Base-by-base conservation (phyloP, 2,329 filamentous ascomycete species). In the Volutella citrinella region DNA sequence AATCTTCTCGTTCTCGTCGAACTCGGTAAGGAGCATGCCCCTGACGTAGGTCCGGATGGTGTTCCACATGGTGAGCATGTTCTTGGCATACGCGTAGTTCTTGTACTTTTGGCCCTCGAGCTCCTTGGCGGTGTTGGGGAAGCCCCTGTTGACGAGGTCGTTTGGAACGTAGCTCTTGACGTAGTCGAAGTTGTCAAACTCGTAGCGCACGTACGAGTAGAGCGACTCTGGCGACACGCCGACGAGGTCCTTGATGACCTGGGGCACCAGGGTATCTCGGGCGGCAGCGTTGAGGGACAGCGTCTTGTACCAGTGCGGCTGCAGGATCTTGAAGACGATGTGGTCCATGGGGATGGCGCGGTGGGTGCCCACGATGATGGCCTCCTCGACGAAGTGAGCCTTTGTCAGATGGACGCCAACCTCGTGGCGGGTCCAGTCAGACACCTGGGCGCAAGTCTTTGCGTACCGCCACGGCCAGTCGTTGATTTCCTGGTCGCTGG, bases 381-480 rank as follows among this genome's bases (percentile, higher is more conserved):
- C 59, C 49, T 73, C 69, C 50, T 74, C 70, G 19, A 74, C 53
- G 8, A 72, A 49, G 45, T 73, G 69, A 0, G 65, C 61, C 10
- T 67, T 50, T 5, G 58, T 62, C 6, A 74, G 59, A 38, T 75
- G 71, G 4, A 71, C 60, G 5, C 54, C 54, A 12, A 72, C 40
- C 46, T 74, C 69, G 38, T 75, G 70, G 5, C 64, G 58, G 32
- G 62, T 50, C 70, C 69, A 75, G 49, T 74, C 70, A 2, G 65
- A 59, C 3, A 62, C 57, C 37, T 72, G 69, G 3, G 62, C 63
- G 28, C 66, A 72, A 1, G 63, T 70, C 51, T 74, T 75, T 14
- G 71, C 70, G 45, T 72, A 74, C 27, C 71, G 55, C 70, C 71
- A 74, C 0, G 69, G 59, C 68, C 68, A 74, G 51, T 74, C 70